Percentiles rank a stretch among this genome's conserved stretches.
These are phyloP conservation scores for Claviceps sorghi DNA, from an alignment of 2,329 filamentous ascomycete genomes.

Conservation along the genomic window DNA sequence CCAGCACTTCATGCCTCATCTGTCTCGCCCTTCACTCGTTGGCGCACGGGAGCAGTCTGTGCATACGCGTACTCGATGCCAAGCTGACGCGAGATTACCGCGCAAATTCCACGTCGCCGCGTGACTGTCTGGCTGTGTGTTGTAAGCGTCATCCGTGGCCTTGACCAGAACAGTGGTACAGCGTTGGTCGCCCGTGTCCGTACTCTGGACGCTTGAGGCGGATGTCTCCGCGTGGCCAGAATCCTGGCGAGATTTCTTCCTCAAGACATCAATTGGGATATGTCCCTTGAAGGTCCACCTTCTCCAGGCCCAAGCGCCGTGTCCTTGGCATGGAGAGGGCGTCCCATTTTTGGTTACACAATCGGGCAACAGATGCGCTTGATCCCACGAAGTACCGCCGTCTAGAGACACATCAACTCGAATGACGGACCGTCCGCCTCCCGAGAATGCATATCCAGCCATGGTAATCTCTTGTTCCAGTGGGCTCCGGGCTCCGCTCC, in stretches of 20 bases:
- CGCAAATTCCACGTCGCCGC: conserved; percentile 47
- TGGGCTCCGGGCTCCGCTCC: too few species aligned
- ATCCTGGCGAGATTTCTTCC: conserved; percentile 4
- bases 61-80: conserved; percentile 40
- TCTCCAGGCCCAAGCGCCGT: conserved; percentile 48
- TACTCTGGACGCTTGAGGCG: conserved; percentile 5
- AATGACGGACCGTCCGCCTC: conserved; percentile 49
- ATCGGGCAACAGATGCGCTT: conserved; percentile 44
- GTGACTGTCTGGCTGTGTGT: conserved; percentile 49
- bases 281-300: conserved; percentile 43
- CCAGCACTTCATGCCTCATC: background rate
- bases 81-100: conserved; percentile 52
- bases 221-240: background rate
- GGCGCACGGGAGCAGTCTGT: conserved; percentile 15
- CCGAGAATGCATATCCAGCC: conserved; percentile 53
- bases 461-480: conserved; percentile 23
- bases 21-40: background rate
- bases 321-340: conserved; percentile 21
- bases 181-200: conserved; percentile 13
- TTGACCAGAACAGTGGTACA: conserved; percentile 46
- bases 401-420: conserved; percentile 55
- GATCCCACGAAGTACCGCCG: conserved; percentile 47
- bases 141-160: conserved; percentile 51
- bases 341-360: conserved; percentile 16
- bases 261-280: conserved; percentile 23